Evolutionary conservation across 805 yeast species (phyloP), one percentile per base, ranked within the genome.

Genomic region (Nakazawaea ernobii): DNA sequence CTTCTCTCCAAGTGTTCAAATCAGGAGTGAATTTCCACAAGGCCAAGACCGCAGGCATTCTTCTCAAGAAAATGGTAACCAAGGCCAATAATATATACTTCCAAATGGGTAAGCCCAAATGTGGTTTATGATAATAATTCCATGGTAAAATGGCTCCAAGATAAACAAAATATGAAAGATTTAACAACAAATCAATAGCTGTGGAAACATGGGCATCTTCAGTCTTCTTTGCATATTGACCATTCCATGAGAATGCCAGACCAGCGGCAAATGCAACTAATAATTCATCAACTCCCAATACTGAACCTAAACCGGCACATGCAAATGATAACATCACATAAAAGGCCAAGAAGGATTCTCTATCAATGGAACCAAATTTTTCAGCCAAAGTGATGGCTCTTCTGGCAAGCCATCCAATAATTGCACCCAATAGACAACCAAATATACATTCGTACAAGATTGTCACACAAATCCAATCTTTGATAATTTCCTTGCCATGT

Each of bases 241-340:
- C 89, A 58, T 81, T 80, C 90, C 90, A 84, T 4, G 86, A 79
- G 58, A 84, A 82, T 0, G 84, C 77, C 2, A 84, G 75, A 26
- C 90, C 90, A 1, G 88, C 89, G 6, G 84, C 78, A 59, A 84
- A 84, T 9, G 88, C 81, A 4, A 83, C 86, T 42, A 84, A 68
- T 48, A 84, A 72, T 59, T 84, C 90, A 62, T 84, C 90, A 14
- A 81, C 77, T 15, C 89, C 90, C 37, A 84, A 59, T 63, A 82
- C 71, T 8, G 87, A 63, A 54, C 90, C 75, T 63, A 81, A 57
- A 52, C 91, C 78, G 42, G 82, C 77, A 58, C 82, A 77, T 58
- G 77, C 61, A 63, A 73, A 63, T 47, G 86, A 73, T 52, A 75
- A 53, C 63, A 81, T 72, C 52, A 78, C 65, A 59, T 79, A 72